Evolutionary conservation across 805 yeast genomes (phyloP).

Genomic region (Jamesozyma rosinii): DNA sequence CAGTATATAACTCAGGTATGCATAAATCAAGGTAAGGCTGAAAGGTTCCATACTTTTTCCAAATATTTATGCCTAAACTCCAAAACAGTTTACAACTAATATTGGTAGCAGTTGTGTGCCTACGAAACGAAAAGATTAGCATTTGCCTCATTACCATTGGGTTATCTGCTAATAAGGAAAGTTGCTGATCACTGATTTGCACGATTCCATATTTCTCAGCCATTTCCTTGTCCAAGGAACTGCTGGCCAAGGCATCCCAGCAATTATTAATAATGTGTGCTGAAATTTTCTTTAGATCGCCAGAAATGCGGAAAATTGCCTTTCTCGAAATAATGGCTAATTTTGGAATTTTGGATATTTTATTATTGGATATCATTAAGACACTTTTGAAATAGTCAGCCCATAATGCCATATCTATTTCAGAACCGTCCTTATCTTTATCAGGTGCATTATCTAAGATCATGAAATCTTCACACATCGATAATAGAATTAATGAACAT

Average conservation of each 20-base stretch:
- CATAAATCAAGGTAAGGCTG: slow-evolving; percentile 14
- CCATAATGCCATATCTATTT: slow-evolving; percentile 45
- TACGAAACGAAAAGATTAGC: slow-evolving; percentile 59
- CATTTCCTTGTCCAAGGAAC: slow-evolving; percentile 44
- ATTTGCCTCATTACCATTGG: slow-evolving; percentile 55
- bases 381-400: slow-evolving; percentile 52
- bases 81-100: slow-evolving; percentile 61
- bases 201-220: slow-evolving; percentile 47
- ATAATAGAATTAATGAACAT: slow-evolving; percentile 45
- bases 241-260: slow-evolving; percentile 74
- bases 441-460: slow-evolving; percentile 44
- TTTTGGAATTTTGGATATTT: slow-evolving; percentile 60
- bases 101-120: slow-evolving; percentile 49
- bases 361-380: slow-evolving; percentile 52
- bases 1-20: slow-evolving; percentile 23
- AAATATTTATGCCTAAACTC: slow-evolving; percentile 40
- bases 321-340: slow-evolving; percentile 63
- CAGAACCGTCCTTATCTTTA: slow-evolving; percentile 10
- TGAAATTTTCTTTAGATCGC: slow-evolving; percentile 52
- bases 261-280: slow-evolving; percentile 45
- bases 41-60: slow-evolving; percentile 12
- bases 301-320: slow-evolving; percentile 56
- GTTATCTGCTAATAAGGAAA: slow-evolving; percentile 48
- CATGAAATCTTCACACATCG: slow-evolving; percentile 44
- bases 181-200: slow-evolving; percentile 64